A percentile compares a stretch with the other conserved stretches of the same genome.
phyloP scores from a whole-genome alignment of 2,329 filamentous ascomycete species.

The Truncatella angustata region DNA sequence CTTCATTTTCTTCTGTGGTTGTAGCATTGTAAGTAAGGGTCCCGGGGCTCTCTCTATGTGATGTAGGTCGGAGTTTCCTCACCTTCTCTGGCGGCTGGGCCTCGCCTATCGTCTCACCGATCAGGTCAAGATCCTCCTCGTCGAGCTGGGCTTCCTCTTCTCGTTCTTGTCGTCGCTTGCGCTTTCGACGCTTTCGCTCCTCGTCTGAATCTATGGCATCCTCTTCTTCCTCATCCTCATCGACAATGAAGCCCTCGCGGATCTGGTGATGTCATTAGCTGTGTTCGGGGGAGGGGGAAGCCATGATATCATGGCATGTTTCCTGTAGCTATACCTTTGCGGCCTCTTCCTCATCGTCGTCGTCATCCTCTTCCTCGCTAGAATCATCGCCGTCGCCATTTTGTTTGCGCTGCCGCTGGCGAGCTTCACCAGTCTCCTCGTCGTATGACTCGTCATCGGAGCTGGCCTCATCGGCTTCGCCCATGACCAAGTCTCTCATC shows the following conservation, averaged over 20 bases:
- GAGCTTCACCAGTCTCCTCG: constrained; percentile 66
- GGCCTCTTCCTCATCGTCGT: constrained; percentile 85
- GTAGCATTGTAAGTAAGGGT: neutral
- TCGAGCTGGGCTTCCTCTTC: constrained; percentile 88
- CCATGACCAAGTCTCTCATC: constrained; percentile 77
- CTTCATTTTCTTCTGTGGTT: constrained; percentile 80
- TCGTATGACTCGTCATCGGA: constrained; percentile 83
- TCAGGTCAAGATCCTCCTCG: constrained; percentile 93
- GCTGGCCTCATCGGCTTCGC: constrained; percentile 80
- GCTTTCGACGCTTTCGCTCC: constrained; percentile 69
- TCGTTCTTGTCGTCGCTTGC: constrained; percentile 69
- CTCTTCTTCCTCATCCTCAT: constrained; percentile 77
- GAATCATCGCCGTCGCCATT: constrained; percentile 69
- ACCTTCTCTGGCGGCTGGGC: constrained; percentile 69
- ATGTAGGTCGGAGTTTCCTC: constrained; percentile 17
- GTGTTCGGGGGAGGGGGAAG: constrained; percentile 17
- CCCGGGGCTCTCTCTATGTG: neutral
- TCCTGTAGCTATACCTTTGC: constrained; percentile 54
- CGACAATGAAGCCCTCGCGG: constrained; percentile 92
- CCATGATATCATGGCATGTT: neutral
- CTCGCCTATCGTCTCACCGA: constrained; percentile 76
- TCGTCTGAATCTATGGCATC: constrained; percentile 59
- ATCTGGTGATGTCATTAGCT: constrained; percentile 51
- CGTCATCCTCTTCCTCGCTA: constrained; percentile 88
- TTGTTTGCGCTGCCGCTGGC: constrained; percentile 11